Evolutionary conservation across 176 grass and related monocot species (phyloP).

Genomic region (bread wheat (Triticum aestivum)): IWGSC_CS_RefSeq_v2.1 NC_057797.1:58757286-58757785

Average conservation of each 20-base stretch:
- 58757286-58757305: background rate
- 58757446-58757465: background rate
- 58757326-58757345: background rate
- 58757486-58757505: background rate
- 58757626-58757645: too few relatives aligned
- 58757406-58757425: background rate
- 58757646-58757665: too few relatives aligned
- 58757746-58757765: background rate
- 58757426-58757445: constrained; percentile 12
- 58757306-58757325: background rate
- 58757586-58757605: too few relatives aligned
- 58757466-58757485: background rate
- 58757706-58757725: background rate
- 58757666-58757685: too few relatives aligned
- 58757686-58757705: too few relatives aligned
- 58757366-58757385: background rate
- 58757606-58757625: too few relatives aligned
- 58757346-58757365: background rate
- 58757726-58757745: background rate
- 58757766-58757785: background rate
- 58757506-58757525: background rate
- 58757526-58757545: background rate
- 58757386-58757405: background rate
- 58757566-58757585: background rate
- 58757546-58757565: background rate